Base-by-base conservation (phyloP, 75 land plant species). In the Sequoia sempervirens region DNA sequence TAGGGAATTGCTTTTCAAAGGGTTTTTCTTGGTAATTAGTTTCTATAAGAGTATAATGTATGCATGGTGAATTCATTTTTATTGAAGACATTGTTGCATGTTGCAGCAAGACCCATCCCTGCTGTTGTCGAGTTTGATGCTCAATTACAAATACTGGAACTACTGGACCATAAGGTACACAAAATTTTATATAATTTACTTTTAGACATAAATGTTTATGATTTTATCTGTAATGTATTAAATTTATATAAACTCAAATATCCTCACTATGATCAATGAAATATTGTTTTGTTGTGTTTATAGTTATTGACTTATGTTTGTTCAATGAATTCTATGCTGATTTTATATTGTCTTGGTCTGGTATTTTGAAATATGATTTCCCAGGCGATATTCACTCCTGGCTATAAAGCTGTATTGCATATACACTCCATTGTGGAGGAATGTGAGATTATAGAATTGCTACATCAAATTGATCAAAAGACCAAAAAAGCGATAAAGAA, bases 371-470 rank as follows among this genome's bases (percentile, higher is more conserved):
- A 72, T 37, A 13, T 45, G 81, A 64, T 37, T 82, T 84, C 9
- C n/a, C 89, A 97, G 99, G 99, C 98, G 43, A 95, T 97, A 53
- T 96, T 97, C 84, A 94, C 98, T 41, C 96, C 99, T 84, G 99
- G 99, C 18, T 97, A 97, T 89, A 97, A 95, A 87, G 99, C 99
- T 61, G 90, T 97, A 8, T 84, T 97, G 81, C 99, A 97, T 84
- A 93, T 97, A 52, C 99, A 97, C 86, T 73, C 99, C 40, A 95
- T 96, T 83, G 98, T 96, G 40, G 99, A 97, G 84, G 99, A 97
- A 83, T 97, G 99, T 90, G 99, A 97, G 87, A 95, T 97, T 81
- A 91, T 97, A 80, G 93, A 93, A 81, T 88, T 97, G 20, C 78
- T 93, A 46, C 90, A 95, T 69, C 95, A 95, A 81, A 97, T 97